These are phyloP conservation scores for Parachaetomium inaequale DNA, from an alignment of 495 filamentous ascomycete species.

Conservation along the genomic window DNA sequence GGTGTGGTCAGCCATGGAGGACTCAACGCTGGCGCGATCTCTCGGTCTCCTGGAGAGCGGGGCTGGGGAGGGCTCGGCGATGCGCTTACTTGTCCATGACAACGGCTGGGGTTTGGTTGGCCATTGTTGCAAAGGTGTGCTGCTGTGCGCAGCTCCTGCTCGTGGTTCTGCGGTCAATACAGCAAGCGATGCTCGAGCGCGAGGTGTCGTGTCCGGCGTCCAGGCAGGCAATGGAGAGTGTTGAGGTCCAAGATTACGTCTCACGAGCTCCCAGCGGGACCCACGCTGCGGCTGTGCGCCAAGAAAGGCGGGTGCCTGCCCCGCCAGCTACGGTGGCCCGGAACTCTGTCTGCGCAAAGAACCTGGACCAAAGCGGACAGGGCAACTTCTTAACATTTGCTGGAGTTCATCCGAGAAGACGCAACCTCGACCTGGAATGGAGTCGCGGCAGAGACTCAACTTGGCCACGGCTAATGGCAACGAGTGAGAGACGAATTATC, in stretches of 20 bases:
- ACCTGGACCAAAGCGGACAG: neutral
- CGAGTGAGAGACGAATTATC: neutral
- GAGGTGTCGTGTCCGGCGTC: slow-evolving; percentile 18
- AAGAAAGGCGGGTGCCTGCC: slow-evolving; percentile 19
- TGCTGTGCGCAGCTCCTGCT: slow-evolving; percentile 27
- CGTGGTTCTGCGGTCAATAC: slow-evolving; percentile 19
- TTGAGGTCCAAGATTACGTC: slow-evolving; percentile 40
- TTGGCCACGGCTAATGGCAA: neutral
- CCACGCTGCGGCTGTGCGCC: slow-evolving; percentile 25
- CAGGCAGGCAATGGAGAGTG: slow-evolving; percentile 19
- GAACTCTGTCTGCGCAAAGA: neutral
- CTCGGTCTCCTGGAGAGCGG: slow-evolving; percentile 18
- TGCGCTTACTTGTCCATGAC: slow-evolving; percentile 99
- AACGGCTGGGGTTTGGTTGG: slow-evolving; percentile 98
- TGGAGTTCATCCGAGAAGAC: neutral
- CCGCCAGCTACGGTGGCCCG: slow-evolving; percentile 20
- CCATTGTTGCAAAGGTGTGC: slow-evolving; percentile 57
- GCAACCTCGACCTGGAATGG: neutral
- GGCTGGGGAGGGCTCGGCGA: slow-evolving; percentile 18
- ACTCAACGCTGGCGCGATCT: slow-evolving; percentile 4
- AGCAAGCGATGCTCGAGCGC: slow-evolving; percentile 4
- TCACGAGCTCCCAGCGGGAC: slow-evolving; percentile 23
- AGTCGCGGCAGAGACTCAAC: neutral
- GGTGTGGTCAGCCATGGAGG: slow-evolving; percentile 26
- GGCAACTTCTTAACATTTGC: neutral